These are phyloP conservation scores for Mycena vulgaris DNA, from an alignment of 768 basidiomycete genomes.

Conservation along the genomic window DNA sequence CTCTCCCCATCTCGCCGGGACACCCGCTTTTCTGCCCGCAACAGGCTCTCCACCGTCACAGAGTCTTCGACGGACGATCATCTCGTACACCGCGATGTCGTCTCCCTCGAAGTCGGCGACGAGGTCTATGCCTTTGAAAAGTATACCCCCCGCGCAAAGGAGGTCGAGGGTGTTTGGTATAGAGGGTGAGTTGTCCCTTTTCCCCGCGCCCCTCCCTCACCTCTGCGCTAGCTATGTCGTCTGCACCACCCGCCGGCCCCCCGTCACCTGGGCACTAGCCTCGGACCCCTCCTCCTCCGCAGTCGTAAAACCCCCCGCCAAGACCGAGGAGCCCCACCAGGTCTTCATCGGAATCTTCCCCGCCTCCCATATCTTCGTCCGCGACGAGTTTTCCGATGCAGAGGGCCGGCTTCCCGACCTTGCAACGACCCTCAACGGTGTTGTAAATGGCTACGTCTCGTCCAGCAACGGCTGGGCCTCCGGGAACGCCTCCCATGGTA, in stretches of 20 bases:
- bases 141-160: slow-evolving; percentile 81
- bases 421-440: slow-evolving; percentile 67
- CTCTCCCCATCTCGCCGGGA: slow-evolving; percentile 83
- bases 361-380: slow-evolving; percentile 87
- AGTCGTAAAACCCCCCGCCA: slow-evolving; percentile 63
- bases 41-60: slow-evolving; percentile 73
- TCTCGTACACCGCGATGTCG: slow-evolving; percentile 79
- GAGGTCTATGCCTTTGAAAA: slow-evolving; percentile 98
- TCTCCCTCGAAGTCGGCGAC: slow-evolving; percentile 93
- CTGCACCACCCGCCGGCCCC: slow-evolving; percentile 82
- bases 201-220: slow-evolving; percentile 23
- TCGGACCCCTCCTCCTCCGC: slow-evolving; percentile 71
- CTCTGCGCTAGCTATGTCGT: slow-evolving; percentile 80
- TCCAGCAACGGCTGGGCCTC: slow-evolving; percentile 35
- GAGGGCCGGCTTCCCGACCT: slow-evolving; percentile 88
- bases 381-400: slow-evolving; percentile 90
- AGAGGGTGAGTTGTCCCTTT: slow-evolving; percentile 79
- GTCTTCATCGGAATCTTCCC: slow-evolving; percentile 97
- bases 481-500: slow-evolving; percentile 48
- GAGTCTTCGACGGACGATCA: slow-evolving; percentile 75
- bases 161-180: slow-evolving; percentile 90
- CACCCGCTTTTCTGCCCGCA: slow-evolving; percentile 71
- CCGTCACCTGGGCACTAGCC: slow-evolving; percentile 73
- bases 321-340: slow-evolving; percentile 84
- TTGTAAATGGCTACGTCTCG: slow-evolving; percentile 44